Percentiles rank a stretch among this genome's conserved stretches.
Evolutionary conservation across 805 yeast species (phyloP).

Genomic region (Sugiyamaella boreocaroliniensis): DNA sequence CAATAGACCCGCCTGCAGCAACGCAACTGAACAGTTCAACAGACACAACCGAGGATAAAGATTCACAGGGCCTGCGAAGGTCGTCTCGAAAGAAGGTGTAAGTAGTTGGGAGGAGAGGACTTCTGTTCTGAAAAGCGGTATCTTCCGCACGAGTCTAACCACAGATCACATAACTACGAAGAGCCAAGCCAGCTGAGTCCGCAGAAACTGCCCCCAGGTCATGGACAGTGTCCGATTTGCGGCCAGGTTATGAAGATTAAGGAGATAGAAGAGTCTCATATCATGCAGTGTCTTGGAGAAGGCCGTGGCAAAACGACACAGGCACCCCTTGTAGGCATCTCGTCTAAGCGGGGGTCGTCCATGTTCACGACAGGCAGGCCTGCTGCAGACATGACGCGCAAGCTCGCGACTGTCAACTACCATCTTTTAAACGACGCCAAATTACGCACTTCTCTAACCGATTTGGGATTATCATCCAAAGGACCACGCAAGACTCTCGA

Average conservation of each 20-base stretch:
- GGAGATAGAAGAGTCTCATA: conserved; percentile 51
- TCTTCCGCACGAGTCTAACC: neutral
- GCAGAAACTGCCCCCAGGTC: conserved; percentile 8
- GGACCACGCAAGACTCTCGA: conserved; percentile 66
- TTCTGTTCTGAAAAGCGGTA: no score
- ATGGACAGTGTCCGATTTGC: conserved; percentile 68
- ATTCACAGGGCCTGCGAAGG: neutral
- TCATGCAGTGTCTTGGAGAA: conserved; percentile 50
- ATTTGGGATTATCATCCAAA: conserved; percentile 47
- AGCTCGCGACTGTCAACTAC: conserved; percentile 53
- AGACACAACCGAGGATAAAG: neutral
- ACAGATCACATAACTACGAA: neutral
- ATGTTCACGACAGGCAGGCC: conserved; percentile 12
- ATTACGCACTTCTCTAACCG: conserved; percentile 52
- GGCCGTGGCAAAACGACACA: conserved; percentile 3
- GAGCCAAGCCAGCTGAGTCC: neutral
- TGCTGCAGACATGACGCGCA: conserved; percentile 27
- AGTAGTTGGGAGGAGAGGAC: neutral
- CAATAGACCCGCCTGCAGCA: neutral
- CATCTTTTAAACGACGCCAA: conserved; percentile 51
- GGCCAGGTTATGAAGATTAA: conserved; percentile 45
- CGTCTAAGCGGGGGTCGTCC: neutral
- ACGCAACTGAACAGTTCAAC: neutral
- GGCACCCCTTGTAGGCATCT: neutral
- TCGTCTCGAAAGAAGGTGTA: conserved; percentile 2